These are phyloP conservation scores for Aegilops sharonensis DNA, from an alignment of 176 grass and related monocot genomes.

Conservation along the genomic window DNA sequence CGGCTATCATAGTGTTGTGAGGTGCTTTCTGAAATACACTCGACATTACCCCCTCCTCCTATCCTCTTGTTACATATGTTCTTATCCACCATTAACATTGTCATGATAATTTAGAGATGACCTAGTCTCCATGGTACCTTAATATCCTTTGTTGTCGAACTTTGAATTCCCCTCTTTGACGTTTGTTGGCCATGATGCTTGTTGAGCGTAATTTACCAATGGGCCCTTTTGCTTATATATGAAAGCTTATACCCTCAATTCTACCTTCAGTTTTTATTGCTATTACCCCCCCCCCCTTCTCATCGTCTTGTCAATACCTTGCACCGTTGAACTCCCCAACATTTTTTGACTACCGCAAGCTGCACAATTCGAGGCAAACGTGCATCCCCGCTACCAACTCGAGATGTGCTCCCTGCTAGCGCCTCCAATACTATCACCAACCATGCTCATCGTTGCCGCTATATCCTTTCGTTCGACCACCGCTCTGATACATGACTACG, in stretches of 20 bases:
- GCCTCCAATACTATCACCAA: background rate
- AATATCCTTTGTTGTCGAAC: too few species aligned
- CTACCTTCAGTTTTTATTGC: background rate
- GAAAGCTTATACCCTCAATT: background rate
- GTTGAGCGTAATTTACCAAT: background rate
- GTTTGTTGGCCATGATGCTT: background rate
- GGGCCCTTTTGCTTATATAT: background rate
- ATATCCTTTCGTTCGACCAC: too few species aligned
- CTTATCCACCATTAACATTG: too few species aligned
- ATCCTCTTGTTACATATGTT: too few species aligned
- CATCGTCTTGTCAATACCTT: background rate
- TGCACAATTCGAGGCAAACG: background rate
- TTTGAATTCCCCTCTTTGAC: background rate
- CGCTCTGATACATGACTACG: too few species aligned
- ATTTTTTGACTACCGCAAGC: background rate
- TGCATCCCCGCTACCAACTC: background rate
- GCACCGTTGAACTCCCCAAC: background rate
- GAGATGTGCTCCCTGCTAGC: background rate
- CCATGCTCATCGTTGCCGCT: background rate
- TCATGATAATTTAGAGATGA: too few species aligned
- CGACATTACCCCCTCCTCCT: too few species aligned
- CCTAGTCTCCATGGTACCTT: too few species aligned
- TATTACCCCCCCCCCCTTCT: background rate
- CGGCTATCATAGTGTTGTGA: too few species aligned
- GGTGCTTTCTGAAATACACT: too few species aligned